A percentile compares a stretch with the other conserved stretches of the same genome.
These are phyloP conservation scores for Gentiana dahurica DNA, from an alignment of 257 asterid species.

Conservation along the genomic window DNA sequence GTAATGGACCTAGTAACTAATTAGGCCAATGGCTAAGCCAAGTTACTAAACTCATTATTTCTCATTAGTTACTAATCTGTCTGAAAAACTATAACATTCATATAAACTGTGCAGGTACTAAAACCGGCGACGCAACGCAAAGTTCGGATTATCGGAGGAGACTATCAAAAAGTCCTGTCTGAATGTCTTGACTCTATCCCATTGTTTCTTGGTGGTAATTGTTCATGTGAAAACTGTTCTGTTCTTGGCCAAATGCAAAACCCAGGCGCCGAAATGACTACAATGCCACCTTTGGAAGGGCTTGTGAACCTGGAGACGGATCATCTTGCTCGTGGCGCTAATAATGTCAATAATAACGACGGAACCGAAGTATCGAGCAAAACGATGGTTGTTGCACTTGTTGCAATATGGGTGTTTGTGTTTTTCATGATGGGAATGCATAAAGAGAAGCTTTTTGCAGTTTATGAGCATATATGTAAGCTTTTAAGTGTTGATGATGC, in stretches of 20 bases:
- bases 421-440: slow-evolving; percentile 8
- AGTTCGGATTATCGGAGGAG: slow-evolving; percentile 22
- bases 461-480: not conserved
- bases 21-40: too few species aligned
- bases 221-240: slow-evolving; percentile 26
- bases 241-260: not conserved
- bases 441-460: slow-evolving; percentile 5
- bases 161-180: slow-evolving; percentile 21
- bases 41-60: not conserved
- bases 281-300: not conserved
- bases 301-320: not conserved
- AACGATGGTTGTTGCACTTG: slow-evolving; percentile 8
- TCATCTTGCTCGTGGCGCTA: not conserved
- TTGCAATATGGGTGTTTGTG: slow-evolving; percentile 13
- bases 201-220: slow-evolving; percentile 28
- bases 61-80: not conserved
- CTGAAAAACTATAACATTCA: not conserved
- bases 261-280: not conserved
- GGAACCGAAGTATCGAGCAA: slow-evolving; percentile 2
- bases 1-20: too few species aligned
- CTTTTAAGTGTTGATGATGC: too few species aligned
- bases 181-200: slow-evolving; percentile 20
- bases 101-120: slow-evolving; percentile 19
- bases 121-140: slow-evolving; percentile 35
- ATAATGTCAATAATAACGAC: not conserved